Base-by-base conservation (phyloP, 208 protist species). In the Acanthamoeba quina region DNA sequence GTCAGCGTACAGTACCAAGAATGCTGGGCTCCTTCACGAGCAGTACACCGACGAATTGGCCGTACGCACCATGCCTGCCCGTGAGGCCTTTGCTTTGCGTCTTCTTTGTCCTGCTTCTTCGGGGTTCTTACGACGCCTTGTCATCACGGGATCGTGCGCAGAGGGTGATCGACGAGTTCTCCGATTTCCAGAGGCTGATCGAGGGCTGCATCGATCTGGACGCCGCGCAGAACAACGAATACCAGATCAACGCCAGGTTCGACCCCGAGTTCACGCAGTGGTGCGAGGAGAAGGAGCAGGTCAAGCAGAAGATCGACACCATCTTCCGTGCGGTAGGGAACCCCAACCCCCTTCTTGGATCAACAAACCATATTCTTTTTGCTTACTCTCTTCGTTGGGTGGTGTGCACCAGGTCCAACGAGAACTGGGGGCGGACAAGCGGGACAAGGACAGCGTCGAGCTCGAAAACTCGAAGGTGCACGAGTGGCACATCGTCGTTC, bases 121-220 rank as follows among this genome's bases (percentile, higher is more conserved):
- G 5, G 62, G 62, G 2, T 10, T 70, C 15, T n/a, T 56, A 17
- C 19, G 26, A 17, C 15, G 29, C 9, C 26, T 56, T 37, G 2
- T 37, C 37, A 47, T 68, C 47, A 86, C 9, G 5, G 1, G 3
- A 64, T 19, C 4, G 11, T 15, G 13, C 3, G 44, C 41, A 94
- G 26, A 44, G 24, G 0, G 94, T 96, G 5, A 78, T 94, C 52
- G 34, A 29, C 11, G 70, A 96, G 29, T 97, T 96, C 31, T 4
- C 11, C 13, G 49, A 96, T 34, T 97, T 95, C 64, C 41, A 70
- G 19, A 49, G 52, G 31, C 92, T 97, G 62, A 95, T 97, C 26
- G 96, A 97, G 26, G 54, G 83, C 56, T 92, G 85, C 26, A 88
- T 97, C 5, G 94, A 97, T 82, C 88, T 97, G 5, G 96, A 97